Percentiles rank a stretch among this genome's conserved stretches.
Evolutionary conservation across 257 asterid genomes (phyloP).

Genomic region (Solanum ossicruentum): DNA sequence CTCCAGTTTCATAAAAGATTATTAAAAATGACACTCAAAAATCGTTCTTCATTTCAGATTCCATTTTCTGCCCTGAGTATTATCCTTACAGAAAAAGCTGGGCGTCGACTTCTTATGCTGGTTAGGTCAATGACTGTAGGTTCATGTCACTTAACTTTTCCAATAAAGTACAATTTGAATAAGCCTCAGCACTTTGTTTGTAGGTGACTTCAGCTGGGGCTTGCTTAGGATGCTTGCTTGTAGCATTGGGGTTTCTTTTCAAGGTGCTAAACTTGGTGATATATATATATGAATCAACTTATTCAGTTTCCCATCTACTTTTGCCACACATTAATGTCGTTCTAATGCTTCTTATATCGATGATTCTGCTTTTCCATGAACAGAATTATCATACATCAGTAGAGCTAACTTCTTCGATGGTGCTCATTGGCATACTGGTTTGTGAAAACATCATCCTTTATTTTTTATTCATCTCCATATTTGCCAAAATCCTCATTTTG

Average conservation of each 20-base stretch:
- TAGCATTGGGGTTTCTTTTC: slow-evolving; percentile 15
- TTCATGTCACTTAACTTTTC: not conserved
- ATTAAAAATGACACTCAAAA: not conserved
- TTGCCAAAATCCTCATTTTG: not conserved
- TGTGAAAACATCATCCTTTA: not conserved
- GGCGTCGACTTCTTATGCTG: slow-evolving; percentile 20
- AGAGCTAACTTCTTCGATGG: not conserved
- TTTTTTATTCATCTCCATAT: not conserved
- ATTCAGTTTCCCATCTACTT: not conserved
- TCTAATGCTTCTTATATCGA: not conserved
- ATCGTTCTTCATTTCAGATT: slow-evolving; percentile 4
- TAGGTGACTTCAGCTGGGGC: slow-evolving; percentile 22
- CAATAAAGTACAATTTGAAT: not conserved
- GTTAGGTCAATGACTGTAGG: not conserved
- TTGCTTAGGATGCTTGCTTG: slow-evolving; percentile 17
- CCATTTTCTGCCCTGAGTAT: slow-evolving; percentile 15
- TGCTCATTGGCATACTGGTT: slow-evolving; percentile 5
- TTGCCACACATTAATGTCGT: not conserved
- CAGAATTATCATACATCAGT: not conserved
- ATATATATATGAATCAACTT: not conserved
- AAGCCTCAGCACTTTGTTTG: not conserved
- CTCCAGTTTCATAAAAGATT: not conserved
- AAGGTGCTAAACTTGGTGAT: slow-evolving; percentile 7
- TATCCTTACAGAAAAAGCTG: slow-evolving; percentile 17
- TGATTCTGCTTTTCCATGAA: not conserved